Conservation (phyloP, 75 land plant genomes). For the Azolla pinnata region DNA sequence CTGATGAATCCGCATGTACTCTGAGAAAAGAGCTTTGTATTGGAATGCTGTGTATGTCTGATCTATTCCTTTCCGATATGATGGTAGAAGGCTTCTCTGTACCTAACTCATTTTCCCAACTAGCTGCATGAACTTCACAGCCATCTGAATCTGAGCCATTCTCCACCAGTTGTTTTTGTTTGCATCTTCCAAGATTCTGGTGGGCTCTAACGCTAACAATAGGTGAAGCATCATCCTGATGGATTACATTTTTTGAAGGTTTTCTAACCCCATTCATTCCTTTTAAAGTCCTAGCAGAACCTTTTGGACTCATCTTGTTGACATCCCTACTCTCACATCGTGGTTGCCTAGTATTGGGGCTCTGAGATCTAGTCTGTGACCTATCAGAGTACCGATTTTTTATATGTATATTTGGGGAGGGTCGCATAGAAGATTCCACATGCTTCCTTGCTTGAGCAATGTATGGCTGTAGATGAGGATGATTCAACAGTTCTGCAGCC, state of each 20-base stretch:
- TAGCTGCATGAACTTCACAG: no score
- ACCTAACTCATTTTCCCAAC: no score
- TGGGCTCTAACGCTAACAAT: no score
- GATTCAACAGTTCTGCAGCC: conserved; percentile 80
- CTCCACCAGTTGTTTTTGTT: no score
- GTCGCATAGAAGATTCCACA: neutral
- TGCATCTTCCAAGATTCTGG: no score
- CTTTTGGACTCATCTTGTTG: neutral
- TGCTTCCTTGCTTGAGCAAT: conserved; percentile 37
- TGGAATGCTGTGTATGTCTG: no score
- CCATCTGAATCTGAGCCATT: no score
- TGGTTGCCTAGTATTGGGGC: neutral
- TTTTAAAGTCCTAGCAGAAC: neutral
- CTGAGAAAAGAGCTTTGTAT: no score
- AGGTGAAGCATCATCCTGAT: neutral
- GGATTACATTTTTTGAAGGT: neutral
- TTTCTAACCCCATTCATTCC: neutral
- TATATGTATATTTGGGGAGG: neutral
- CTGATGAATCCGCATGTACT: no score
- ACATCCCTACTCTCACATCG: neutral
- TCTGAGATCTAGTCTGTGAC: neutral
- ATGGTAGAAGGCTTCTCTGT: no score
- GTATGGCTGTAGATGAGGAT: conserved; percentile 81
- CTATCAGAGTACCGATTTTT: neutral
- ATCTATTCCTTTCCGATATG: no score